These are phyloP conservation scores for Celoporthe dispersa DNA, from an alignment of 2,329 filamentous ascomycete genomes.

Conservation along the genomic window DNA sequence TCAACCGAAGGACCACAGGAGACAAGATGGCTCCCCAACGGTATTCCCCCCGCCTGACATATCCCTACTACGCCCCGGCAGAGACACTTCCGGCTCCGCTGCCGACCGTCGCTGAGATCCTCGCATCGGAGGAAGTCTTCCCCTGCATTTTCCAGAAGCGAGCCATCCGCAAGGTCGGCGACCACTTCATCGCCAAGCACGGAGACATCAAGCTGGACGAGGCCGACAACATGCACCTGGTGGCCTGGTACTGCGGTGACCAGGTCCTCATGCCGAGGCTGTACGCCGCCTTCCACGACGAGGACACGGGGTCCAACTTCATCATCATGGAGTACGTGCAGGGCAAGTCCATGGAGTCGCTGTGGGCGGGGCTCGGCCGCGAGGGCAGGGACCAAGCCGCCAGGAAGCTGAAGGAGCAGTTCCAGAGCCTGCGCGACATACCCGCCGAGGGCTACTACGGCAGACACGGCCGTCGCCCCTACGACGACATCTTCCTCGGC, in stretches of 20 bases:
- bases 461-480: not conserved
- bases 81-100: conserved; percentile 6
- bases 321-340: conserved; percentile 15
- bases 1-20: not conserved
- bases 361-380: not conserved
- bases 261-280: conserved; percentile 2
- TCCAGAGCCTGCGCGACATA: not conserved
- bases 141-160: conserved; percentile 13
- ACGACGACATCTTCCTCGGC: conserved; percentile 13
- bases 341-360: not conserved
- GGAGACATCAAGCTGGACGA: conserved; percentile 12
- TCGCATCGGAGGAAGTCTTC: not conserved
- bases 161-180: not conserved
- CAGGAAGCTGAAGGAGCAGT: not conserved
- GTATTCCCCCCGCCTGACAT: not conserved
- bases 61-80: conserved; percentile 5
- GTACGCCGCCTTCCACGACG: conserved; percentile 10
- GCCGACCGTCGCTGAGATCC: conserved; percentile 4
- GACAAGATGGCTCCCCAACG: not conserved
- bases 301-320: not conserved
- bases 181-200: conserved; percentile 13
- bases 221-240: conserved; percentile 14
- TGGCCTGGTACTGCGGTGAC: not conserved
- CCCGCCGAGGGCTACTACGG: conserved; percentile 3
- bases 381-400: not conserved